Conservation (phyloP, 768 basidiomycete genomes). For the Suillus cothurnatus region DNA sequence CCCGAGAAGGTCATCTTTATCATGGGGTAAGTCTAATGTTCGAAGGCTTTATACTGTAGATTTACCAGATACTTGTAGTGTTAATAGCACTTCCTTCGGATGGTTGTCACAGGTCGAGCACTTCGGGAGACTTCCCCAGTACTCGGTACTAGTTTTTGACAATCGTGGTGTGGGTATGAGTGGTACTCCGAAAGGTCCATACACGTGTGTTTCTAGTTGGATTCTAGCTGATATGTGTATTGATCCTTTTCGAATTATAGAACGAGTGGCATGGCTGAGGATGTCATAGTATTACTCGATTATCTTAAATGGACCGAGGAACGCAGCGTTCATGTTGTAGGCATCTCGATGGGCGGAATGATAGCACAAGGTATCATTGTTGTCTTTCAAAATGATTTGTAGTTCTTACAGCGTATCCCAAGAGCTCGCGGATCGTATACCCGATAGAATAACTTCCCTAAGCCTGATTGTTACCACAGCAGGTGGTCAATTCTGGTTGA, state of each 20-base stretch:
- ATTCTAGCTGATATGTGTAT: background rate
- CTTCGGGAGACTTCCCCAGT: constrained; percentile 56
- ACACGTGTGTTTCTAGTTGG: constrained; percentile 49
- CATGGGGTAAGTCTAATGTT: constrained; percentile 55
- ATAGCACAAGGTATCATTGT: constrained; percentile 64
- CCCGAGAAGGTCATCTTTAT: constrained; percentile 70
- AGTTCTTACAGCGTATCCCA: background rate
- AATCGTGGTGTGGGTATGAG: constrained; percentile 85
- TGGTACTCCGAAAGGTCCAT: constrained; percentile 69
- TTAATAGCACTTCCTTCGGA: constrained; percentile 64
- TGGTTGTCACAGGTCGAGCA: constrained; percentile 68
- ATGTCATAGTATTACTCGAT: constrained; percentile 65
- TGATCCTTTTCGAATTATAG: constrained; percentile 36
- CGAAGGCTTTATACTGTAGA: background rate
- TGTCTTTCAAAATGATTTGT: background rate
- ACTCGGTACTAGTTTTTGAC: constrained; percentile 75
- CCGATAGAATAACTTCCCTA: constrained; percentile 67
- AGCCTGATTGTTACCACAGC: constrained; percentile 71
- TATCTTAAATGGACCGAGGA: constrained; percentile 70
- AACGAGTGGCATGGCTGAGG: constrained; percentile 78
- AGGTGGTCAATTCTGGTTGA: constrained; percentile 56
- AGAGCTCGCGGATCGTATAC: constrained; percentile 73
- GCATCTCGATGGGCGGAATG: constrained; percentile 83
- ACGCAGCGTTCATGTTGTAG: constrained; percentile 68
- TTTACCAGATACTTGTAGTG: constrained; percentile 34